Evolutionary conservation across 2,329 filamentous ascomycete species (phyloP).

Genomic region (Alternaria atra): DNA sequence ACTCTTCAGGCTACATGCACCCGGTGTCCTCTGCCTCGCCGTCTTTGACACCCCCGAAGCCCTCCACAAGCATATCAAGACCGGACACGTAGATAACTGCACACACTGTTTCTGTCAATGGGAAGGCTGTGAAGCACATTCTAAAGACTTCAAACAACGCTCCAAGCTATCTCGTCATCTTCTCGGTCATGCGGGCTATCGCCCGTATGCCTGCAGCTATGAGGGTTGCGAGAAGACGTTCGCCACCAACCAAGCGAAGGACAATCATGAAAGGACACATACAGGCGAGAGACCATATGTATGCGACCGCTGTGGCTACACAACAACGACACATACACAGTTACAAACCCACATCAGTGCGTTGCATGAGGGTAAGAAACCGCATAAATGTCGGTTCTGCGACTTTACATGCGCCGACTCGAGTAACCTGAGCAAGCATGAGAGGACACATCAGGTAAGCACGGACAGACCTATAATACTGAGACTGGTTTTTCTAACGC

Average conservation of each 20-base stretch:
- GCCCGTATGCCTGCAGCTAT: constrained; percentile 49
- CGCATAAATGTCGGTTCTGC: constrained; percentile 51
- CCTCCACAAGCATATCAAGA: constrained; percentile 50
- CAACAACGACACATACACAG: constrained; percentile 52
- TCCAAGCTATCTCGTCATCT: constrained; percentile 51
- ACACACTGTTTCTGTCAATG: constrained; percentile 48
- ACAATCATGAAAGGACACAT: constrained; percentile 52
- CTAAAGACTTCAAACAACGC: constrained; percentile 53
- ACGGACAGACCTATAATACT: not conserved
- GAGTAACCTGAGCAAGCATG: constrained; percentile 51
- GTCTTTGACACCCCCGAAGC: constrained; percentile 38
- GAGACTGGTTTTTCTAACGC: not conserved
- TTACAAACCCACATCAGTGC: constrained; percentile 51
- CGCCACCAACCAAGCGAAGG: constrained; percentile 52
- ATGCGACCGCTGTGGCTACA: constrained; percentile 49
- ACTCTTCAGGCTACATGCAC: constrained; percentile 33
- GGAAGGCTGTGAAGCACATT: constrained; percentile 44
- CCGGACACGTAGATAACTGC: constrained; percentile 47
- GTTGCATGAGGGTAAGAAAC: constrained; percentile 48
- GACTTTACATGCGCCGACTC: constrained; percentile 51
- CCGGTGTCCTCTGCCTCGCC: constrained; percentile 39
- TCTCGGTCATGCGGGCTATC: constrained; percentile 49
- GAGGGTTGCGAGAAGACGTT: constrained; percentile 50
- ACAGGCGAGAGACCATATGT: constrained; percentile 49
- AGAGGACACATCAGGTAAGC: constrained; percentile 47